Base-by-base conservation (phyloP, 805 yeast species). In the Wickerhamomyces sydowiorum region DNA sequence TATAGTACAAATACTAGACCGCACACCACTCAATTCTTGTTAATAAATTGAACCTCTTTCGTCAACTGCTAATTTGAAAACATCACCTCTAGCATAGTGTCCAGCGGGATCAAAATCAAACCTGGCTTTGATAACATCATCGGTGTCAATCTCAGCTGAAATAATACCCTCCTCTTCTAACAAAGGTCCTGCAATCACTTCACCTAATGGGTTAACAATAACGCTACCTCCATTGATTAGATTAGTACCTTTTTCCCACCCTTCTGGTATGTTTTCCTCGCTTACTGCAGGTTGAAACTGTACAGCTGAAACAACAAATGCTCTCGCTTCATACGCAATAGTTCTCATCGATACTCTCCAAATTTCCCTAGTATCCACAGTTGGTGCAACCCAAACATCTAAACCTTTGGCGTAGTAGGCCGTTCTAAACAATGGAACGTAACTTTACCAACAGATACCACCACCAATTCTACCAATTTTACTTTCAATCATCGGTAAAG, bases 401-500 rank as follows among this genome's bases (percentile, higher is more conserved):
- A 69, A 47, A n/a, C 69, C 70, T 44, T 70, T 69, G 20, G 70
- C 62, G 42, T 70, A 69, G 57, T 65, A 64, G 1, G 72, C 64
- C 21, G 61, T 56, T 52, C 74, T 61, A 41, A 62, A 52, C 41
- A 68, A 47, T 4, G 75, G 75, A 52, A 67, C 60, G 50, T 60
- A 62, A 50, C 69, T 70, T 43, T 71, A 75, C 74, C 76, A 70
- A 52, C 75, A 71, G 37, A 70, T 69, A 25, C 65, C 73, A 19
- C 72, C 75, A 15, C 74, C 74, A n/a, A 69, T 44, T 37, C 56
- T 57, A 18, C 71, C 70, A 5, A 54, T 64, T 2, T 53, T 44
- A 18, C 63, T 50, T 17, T 69, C 63, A 24, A 65, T 62, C 10
- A 64, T 66, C 4, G 65, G 61, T 37, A 71, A 47, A 2, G 73